Evolutionary conservation across 305 asterid species (phyloP).

Genomic region (Fraxinus latifolia): DNA sequence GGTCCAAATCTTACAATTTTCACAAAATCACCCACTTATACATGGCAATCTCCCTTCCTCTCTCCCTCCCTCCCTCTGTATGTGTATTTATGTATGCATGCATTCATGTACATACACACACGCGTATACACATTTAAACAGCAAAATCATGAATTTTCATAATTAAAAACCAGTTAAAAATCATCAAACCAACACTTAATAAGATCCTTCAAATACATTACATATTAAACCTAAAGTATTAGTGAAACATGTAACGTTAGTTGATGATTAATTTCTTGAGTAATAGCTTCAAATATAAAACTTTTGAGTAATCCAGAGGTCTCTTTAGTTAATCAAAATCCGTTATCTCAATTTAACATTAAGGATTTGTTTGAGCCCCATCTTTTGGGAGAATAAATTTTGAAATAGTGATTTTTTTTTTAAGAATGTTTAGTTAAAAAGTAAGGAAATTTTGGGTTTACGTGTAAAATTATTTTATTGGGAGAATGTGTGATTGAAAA

Average conservation of each 20-base stretch:
- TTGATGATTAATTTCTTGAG: neutral
- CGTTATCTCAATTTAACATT: slow-evolving; percentile 14
- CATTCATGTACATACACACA: neutral
- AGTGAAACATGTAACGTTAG: neutral
- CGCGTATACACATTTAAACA: neutral
- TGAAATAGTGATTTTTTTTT: neutral
- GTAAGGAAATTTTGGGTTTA: neutral
- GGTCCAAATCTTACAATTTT: slow-evolving; percentile 3
- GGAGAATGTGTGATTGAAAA: neutral
- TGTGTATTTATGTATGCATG: neutral
- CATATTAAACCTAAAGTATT: neutral
- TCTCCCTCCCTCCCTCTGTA: neutral
- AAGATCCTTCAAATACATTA: neutral
- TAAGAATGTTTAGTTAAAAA: neutral
- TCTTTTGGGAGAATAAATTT: neutral
- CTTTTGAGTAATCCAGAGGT: slow-evolving; percentile 12
- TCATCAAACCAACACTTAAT: neutral
- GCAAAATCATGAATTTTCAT: neutral
- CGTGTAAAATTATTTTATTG: neutral
- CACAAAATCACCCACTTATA: slow-evolving; percentile 18
- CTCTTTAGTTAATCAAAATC: slow-evolving; percentile 8
- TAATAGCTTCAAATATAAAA: slow-evolving; percentile 1
- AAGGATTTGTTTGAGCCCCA: neutral
- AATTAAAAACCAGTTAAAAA: neutral
- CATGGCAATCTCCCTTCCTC: neutral